Base-by-base conservation (phyloP, 2,329 filamentous ascomycete species). In the Apiospora pterosperma region DNA sequence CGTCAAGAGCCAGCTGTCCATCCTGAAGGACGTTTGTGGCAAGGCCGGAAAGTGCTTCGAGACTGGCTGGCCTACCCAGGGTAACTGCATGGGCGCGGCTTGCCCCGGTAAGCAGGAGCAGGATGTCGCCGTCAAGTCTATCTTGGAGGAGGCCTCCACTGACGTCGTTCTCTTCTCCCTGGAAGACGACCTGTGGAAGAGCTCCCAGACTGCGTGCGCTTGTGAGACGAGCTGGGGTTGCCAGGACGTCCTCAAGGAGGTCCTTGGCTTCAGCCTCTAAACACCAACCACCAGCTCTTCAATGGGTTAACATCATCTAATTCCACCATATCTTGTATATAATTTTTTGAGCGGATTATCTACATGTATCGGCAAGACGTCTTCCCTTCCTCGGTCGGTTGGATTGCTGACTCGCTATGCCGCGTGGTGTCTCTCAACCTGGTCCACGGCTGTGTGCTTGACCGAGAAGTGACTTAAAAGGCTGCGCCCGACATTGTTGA, bases 141-240 rank as follows among this genome's bases (percentile, higher is more conserved):
- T 98, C 76, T 80, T 88, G 69, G 72, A 85, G 71, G 80, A 80
- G 67, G 85, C 87, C 65, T 93, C 93, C 73, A 79, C 84, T 73
- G 85, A 89, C 79, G 86, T 88, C 52, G 88, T 92, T 77, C 89
- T 97, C 82, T 96, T 97, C 88, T 92, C 89, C 70, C 93, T 85
- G 80, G 82, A 86, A 72, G 82, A 96, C 73, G 94, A 97, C 77
- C 68, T 78, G 70, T 98, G 94, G 94, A 97, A 97, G 89, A 73
- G 80, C 44, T 79, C 85, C 36, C 91, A 90, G 70, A 76, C 79
- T 38, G 64, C 68, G 52, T 92, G 88, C 79, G 23, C 80, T 67
- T 92, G 93, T 72, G 94, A 97, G 89, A 88, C 89, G 80, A 83
- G 84, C 84, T 97, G 92, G 87, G 92, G 93, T 68, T 89, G 87